phyloP scores from a whole-genome alignment of 768 basidiomycete species.

The Lentinula edodes region DNA sequence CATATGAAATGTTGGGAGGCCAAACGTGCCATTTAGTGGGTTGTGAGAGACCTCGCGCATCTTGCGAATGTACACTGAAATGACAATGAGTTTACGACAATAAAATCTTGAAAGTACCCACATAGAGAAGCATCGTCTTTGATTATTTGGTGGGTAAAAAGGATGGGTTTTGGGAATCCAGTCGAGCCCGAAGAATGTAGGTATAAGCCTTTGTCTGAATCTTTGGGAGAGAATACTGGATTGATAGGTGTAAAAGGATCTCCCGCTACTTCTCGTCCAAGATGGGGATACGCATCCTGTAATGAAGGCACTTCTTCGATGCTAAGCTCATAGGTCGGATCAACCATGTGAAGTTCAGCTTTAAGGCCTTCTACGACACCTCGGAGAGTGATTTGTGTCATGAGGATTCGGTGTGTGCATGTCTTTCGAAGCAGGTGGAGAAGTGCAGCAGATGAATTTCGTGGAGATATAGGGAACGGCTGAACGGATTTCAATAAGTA shows the following conservation, averaged over 20 bases:
- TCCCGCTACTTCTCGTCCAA: constrained; percentile 17
- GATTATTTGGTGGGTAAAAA: constrained; percentile 12
- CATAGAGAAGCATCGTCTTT: constrained; percentile 16
- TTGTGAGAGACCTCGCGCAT: not conserved
- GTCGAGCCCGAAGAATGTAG: constrained; percentile 30
- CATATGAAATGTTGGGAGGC: constrained; percentile 18
- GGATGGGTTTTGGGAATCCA: constrained; percentile 24
- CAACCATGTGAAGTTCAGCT: constrained; percentile 6
- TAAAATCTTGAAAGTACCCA: constrained; percentile 9
- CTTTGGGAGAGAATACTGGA: constrained; percentile 3
- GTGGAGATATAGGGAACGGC: constrained; percentile 32
- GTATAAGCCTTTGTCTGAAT: constrained; percentile 13
- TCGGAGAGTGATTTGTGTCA: constrained; percentile 19
- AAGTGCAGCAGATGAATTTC: constrained; percentile 29
- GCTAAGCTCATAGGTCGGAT: constrained; percentile 6
- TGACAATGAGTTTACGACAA: not conserved
- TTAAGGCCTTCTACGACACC: constrained; percentile 17
- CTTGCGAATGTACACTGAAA: not conserved
- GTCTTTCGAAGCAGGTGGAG: constrained; percentile 24
- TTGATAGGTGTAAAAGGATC: constrained; percentile 8
- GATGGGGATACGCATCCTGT: constrained; percentile 19
- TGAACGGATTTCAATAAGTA: constrained; percentile 2
- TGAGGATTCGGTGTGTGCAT: constrained; percentile 24
- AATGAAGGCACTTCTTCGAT: constrained; percentile 14
- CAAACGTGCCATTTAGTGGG: constrained; percentile 6